These are phyloP conservation scores for Cercis canadensis DNA, from an alignment of 306 rosid genomes.

Conservation along the genomic window DNA sequence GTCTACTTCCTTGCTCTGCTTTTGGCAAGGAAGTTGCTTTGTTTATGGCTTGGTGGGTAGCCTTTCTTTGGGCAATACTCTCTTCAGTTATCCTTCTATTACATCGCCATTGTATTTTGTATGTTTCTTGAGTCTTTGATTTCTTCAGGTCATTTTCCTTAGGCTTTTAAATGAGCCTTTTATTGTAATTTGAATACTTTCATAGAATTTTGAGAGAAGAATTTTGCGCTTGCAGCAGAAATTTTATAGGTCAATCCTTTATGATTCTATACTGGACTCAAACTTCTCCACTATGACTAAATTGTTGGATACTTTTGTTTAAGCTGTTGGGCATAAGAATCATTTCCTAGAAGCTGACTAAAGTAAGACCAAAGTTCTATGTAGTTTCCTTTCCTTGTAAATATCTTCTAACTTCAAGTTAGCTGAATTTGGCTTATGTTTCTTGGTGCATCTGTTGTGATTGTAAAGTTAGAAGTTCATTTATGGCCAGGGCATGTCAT, in stretches of 20 bases:
- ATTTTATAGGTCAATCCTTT: conserved; percentile 37
- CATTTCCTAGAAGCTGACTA: conserved; percentile 22
- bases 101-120: conserved; percentile 66
- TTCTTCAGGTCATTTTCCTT: conserved; percentile 25
- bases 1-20: conserved; percentile 56
- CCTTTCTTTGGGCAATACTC: conserved; percentile 64
- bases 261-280: conserved; percentile 29
- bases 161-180: conserved; percentile 37
- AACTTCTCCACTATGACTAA: not conserved
- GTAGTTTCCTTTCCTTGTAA: not conserved
- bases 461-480: conserved; percentile 8
- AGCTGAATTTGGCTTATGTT: not conserved
- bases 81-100: conserved; percentile 64
- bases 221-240: conserved; percentile 40
- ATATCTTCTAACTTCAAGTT: conserved; percentile 24
- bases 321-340: conserved; percentile 23
- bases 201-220: conserved; percentile 38
- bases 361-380: conserved; percentile 18
- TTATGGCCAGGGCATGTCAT: conserved; percentile 13
- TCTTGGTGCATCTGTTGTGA: not conserved
- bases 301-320: not conserved
- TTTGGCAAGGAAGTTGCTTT: conserved; percentile 59
- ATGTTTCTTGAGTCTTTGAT: conserved; percentile 67
- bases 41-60: conserved; percentile 94
- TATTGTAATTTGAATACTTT: conserved; percentile 32